Evolutionary conservation across 352 stramenopile species (phyloP).

Genomic region (Phytophthora citrophthora): DNA sequence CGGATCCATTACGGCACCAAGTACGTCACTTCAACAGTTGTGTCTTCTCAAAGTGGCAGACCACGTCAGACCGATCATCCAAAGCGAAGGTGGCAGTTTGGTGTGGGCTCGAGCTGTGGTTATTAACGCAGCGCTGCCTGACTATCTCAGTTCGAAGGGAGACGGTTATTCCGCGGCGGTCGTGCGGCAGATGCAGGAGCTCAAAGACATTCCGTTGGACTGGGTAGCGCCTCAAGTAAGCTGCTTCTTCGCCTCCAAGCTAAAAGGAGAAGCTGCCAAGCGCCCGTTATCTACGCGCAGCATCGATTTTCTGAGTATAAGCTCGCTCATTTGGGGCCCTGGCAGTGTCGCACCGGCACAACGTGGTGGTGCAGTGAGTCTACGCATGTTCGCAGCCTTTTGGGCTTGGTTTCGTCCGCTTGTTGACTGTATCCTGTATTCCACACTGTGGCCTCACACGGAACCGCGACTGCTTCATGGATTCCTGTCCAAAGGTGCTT

Average conservation of each 20-base stretch:
- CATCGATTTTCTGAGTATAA: conserved; percentile 83
- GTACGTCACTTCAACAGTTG: conserved; percentile 47
- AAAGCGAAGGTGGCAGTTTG: conserved; percentile 57
- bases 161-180: conserved; percentile 31
- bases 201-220: conserved; percentile 59
- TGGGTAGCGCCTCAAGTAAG: conserved; percentile 72
- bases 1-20: conserved; percentile 22
- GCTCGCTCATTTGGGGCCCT: conserved; percentile 69
- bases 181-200: conserved; percentile 48
- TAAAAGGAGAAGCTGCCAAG: conserved; percentile 68
- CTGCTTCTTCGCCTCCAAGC: conserved; percentile 80
- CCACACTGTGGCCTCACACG: conserved; percentile 69
- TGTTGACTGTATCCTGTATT: conserved; percentile 67
- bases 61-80: conserved; percentile 45
- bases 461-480: conserved; percentile 81
- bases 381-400: conserved; percentile 76
- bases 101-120: conserved; percentile 78
- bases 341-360: conserved; percentile 40
- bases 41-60: conserved; percentile 64
- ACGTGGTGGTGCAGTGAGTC: conserved; percentile 48
- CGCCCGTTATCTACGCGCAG: conserved; percentile 73
- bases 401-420: conserved; percentile 81
- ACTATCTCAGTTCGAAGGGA: conserved; percentile 10
- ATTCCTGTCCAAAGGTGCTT: conserved; percentile 85
- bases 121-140: conserved; percentile 34